phyloP scores from a whole-genome alignment of 805 yeast species.

The Citeromyces nyonsensis region DNA sequence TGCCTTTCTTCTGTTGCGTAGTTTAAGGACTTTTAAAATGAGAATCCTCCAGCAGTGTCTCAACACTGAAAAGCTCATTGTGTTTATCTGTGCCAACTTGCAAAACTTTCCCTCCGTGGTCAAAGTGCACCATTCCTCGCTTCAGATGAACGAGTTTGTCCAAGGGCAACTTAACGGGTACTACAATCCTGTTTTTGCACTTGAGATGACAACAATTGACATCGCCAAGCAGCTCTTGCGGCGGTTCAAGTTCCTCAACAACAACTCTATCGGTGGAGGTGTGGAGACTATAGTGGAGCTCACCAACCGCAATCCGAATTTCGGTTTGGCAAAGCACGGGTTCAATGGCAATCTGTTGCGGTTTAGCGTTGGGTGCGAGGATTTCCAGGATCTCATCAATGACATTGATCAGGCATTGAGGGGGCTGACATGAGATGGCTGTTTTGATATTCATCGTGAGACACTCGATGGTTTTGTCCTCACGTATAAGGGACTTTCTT shows the following conservation, averaged over 20 bases:
- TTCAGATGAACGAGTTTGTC: constrained; percentile 21
- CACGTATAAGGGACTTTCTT: no score
- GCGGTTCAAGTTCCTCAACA: constrained; percentile 31
- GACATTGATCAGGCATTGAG: constrained; percentile 23
- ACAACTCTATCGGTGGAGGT: constrained; percentile 22
- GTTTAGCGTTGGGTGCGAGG: constrained; percentile 38
- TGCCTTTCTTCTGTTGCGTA: constrained; percentile 27
- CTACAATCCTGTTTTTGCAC: constrained; percentile 31
- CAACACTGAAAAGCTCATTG: constrained; percentile 24
- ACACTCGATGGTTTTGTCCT: no score
- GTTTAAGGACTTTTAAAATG: constrained; percentile 33
- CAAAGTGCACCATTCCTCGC: constrained; percentile 23
- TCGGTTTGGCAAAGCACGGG: no score
- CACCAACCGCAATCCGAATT: constrained; percentile 14
- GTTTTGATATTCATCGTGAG: no score
- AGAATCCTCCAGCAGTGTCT: constrained; percentile 29
- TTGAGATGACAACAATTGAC: constrained; percentile 18
- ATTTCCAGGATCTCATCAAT: constrained; percentile 29
- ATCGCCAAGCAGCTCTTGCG: constrained; percentile 23
- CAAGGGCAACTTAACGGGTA: constrained; percentile 23
- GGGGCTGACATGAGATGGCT: background rate
- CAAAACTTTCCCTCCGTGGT: constrained; percentile 16
- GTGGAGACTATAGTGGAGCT: constrained; percentile 34
- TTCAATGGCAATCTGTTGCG: constrained; percentile 17
- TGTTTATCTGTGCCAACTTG: constrained; percentile 18